Conservation (phyloP, 306 rosid species). For the Ammopiptanthus mongolicus region DNA sequence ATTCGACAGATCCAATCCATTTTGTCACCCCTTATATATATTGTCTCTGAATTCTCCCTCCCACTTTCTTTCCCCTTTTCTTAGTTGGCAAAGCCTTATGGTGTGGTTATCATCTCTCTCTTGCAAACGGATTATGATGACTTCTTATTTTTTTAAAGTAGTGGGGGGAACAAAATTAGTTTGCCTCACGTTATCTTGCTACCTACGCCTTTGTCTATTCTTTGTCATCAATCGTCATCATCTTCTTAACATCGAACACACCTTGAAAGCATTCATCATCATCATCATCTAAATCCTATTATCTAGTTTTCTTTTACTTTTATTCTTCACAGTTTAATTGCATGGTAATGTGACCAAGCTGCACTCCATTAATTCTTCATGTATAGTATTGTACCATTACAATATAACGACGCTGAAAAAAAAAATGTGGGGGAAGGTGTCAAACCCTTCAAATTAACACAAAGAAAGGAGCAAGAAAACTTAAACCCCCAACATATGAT, state of each 20-base stretch:
- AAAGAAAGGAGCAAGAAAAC: constrained; percentile 15
- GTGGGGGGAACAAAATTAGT: not conserved
- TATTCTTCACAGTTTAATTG: not conserved
- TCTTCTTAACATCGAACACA: not conserved
- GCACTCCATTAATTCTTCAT: constrained; percentile 5
- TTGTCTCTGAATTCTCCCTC: not conserved
- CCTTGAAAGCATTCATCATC: not conserved
- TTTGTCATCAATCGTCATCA: not conserved
- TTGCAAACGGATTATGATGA: not conserved
- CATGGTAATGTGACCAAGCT: not conserved
- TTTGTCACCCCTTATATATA: too few relatives aligned
- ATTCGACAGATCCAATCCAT: too few relatives aligned
- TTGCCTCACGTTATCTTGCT: not conserved
- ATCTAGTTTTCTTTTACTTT: not conserved
- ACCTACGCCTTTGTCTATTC: not conserved
- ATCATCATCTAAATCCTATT: not conserved
- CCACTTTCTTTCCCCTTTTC: not conserved
- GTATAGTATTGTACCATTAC: not conserved
- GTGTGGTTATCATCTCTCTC: not conserved
- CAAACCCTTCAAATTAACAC: not conserved
- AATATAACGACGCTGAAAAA: not conserved
- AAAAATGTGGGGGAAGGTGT: not conserved
- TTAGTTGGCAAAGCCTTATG: not conserved
- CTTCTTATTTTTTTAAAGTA: not conserved
- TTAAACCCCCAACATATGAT: constrained; percentile 11